A percentile compares a stretch with the other conserved stretches of the same genome.
Conservation (phyloP, 768 basidiomycete species). For the Pisolithus sp. region DNA sequence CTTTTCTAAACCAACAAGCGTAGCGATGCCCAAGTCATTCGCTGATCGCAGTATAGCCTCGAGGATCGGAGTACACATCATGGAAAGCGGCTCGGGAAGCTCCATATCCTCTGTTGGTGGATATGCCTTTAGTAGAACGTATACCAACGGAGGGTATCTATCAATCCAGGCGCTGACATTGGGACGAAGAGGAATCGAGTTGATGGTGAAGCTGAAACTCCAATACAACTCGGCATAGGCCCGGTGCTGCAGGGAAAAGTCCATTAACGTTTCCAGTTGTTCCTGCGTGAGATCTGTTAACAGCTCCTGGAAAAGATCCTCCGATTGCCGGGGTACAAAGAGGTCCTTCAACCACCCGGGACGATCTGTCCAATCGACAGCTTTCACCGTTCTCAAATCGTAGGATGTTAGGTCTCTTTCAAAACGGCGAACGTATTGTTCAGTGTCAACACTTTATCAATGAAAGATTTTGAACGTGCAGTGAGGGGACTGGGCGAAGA, state of each 20-base stretch:
- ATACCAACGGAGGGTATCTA: conserved; percentile 47
- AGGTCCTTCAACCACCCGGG: conserved; percentile 27
- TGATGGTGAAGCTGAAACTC: conserved; percentile 39
- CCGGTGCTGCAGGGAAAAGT: conserved; percentile 37
- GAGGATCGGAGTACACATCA: conserved; percentile 31
- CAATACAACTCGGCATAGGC: conserved; percentile 50
- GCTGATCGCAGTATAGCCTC: conserved; percentile 48
- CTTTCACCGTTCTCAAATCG: conserved; percentile 32
- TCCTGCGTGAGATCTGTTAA: conserved; percentile 16
- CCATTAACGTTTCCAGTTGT: conserved; percentile 13
- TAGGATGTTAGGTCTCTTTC: conserved; percentile 38
- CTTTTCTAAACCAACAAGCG: conserved; percentile 55
- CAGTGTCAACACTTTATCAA: conserved; percentile 38
- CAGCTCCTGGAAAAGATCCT: conserved; percentile 13
- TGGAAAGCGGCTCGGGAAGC: conserved; percentile 21
- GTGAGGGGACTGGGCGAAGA: background rate
- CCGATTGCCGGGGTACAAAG: conserved; percentile 22
- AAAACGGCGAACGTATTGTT: conserved; percentile 43
- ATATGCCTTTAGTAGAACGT: conserved; percentile 42
- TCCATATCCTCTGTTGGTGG: conserved; percentile 37
- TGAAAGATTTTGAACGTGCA: background rate
- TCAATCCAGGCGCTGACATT: conserved; percentile 39
- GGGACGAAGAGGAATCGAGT: conserved; percentile 21
- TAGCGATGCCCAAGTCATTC: conserved; percentile 47
- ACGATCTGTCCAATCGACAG: conserved; percentile 35